phyloP scores from a whole-genome alignment of 176 grass and related monocot genomes.

The Hsuehochloa calcarea region DNA sequence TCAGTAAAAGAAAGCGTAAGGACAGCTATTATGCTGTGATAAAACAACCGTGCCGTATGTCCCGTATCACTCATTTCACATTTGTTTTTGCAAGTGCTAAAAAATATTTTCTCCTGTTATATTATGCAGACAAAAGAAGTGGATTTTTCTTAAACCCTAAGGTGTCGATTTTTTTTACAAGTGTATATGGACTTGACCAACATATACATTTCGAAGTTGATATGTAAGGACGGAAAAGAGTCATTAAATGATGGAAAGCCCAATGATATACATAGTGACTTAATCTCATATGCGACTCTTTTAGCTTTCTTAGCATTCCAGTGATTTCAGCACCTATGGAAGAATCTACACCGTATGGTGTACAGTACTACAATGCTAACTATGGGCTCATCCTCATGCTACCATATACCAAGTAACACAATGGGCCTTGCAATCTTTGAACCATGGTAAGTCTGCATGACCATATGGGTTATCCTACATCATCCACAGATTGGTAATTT shows the following conservation, averaged over 20 bases:
- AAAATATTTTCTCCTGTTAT: neutral
- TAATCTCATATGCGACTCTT: neutral
- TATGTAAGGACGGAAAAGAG: neutral
- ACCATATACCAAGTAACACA: neutral
- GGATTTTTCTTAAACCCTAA: neutral
- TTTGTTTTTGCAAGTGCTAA: neutral
- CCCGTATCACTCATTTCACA: neutral
- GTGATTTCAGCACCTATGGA: neutral
- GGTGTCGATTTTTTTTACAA: neutral
- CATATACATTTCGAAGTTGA: neutral
- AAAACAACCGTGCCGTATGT: neutral
- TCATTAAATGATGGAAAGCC: neutral
- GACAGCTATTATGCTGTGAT: neutral
- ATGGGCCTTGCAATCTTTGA: no score
- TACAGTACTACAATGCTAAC: neutral
- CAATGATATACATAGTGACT: neutral
- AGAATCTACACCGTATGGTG: neutral
- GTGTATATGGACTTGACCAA: neutral
- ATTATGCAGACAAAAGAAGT: neutral
- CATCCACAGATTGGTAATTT: neutral
- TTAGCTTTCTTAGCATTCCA: neutral
- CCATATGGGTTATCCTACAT: neutral
- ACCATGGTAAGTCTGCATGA: no score
- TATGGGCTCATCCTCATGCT: neutral
- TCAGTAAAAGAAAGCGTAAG: neutral